Conservation (phyloP, 345 rosid genomes). For the Salix suchowensis region DNA sequence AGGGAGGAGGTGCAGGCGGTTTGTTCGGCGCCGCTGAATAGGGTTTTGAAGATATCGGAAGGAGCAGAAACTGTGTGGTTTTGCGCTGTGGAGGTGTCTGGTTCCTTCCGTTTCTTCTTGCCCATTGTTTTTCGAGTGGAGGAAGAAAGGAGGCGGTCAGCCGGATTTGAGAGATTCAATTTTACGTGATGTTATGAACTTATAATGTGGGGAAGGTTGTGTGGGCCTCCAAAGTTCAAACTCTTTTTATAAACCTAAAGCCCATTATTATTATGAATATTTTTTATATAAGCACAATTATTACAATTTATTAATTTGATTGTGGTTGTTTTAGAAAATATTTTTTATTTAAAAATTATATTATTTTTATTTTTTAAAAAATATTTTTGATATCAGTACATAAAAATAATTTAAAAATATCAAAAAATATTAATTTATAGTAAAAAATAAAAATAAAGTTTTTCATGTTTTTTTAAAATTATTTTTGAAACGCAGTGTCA, state of each 20-base stretch:
- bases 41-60: conserved; percentile 38
- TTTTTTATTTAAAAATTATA: too few relatives aligned
- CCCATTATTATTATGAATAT: background rate
- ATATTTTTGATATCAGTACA: too few relatives aligned
- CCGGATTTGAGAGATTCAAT: background rate
- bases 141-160: background rate
- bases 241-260: background rate
- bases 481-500: too few relatives aligned
- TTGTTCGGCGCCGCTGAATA: conserved; percentile 33
- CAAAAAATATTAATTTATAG: too few relatives aligned
- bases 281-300: background rate
- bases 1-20: conserved; percentile 36
- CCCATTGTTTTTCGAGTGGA: conserved; percentile 22
- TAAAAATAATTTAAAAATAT: too few relatives aligned
- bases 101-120: conserved; percentile 34
- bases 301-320: background rate
- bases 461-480: too few relatives aligned
- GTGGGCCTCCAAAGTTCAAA: background rate
- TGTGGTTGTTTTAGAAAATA: too few relatives aligned
- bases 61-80: conserved; percentile 14
- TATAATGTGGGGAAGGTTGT: background rate
- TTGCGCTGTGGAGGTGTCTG: background rate
- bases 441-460: too few relatives aligned
- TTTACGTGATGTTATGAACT: background rate
- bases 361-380: too few relatives aligned